Evolutionary conservation across 352 stramenopile genomes (phyloP).

Genomic region (Phytophthora uliginosa): DNA sequence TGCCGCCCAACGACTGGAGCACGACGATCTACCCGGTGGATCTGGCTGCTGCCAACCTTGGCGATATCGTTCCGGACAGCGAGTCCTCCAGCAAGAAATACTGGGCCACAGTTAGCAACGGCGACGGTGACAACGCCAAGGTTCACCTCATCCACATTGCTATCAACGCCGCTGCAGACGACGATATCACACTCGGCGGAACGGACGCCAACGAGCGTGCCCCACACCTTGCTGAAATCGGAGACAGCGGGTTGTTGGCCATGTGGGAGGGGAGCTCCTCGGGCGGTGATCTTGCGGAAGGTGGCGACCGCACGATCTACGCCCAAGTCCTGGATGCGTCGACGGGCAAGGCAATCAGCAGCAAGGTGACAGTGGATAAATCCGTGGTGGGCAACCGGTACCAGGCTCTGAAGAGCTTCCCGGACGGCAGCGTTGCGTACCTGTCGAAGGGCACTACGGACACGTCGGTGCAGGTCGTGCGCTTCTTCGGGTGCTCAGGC

Average conservation of each 20-base stretch:
- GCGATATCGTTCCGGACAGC: conserved; percentile 53
- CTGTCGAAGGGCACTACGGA: too few relatives aligned
- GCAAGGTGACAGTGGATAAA: conserved; percentile 51
- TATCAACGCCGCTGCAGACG: conserved; percentile 44
- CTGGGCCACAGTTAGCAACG: conserved; percentile 62
- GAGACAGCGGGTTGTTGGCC: conserved; percentile 38
- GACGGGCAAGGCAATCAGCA: conserved; percentile 52
- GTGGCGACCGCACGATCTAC: conserved; percentile 41
- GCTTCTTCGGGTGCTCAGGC: too few relatives aligned
- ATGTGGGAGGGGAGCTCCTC: conserved; percentile 37
- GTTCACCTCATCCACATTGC: conserved; percentile 63
- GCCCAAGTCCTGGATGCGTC: conserved; percentile 58
- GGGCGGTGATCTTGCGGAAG: conserved; percentile 37
- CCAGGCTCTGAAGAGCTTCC: too few relatives aligned
- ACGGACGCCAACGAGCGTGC: conserved; percentile 54
- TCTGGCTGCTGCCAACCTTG: conserved; percentile 52
- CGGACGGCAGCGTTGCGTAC: too few relatives aligned
- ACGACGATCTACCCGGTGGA: conserved; percentile 63
- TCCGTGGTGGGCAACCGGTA: neutral
- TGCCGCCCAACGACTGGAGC: conserved; percentile 48
- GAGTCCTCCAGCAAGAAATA: conserved; percentile 36
- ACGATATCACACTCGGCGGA: conserved; percentile 57
- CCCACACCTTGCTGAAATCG: conserved; percentile 51
- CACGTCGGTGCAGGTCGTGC: too few relatives aligned
- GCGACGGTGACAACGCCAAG: conserved; percentile 41